Base-by-base conservation (phyloP, 805 yeast genomes). In the Candida easanensis region DNA sequence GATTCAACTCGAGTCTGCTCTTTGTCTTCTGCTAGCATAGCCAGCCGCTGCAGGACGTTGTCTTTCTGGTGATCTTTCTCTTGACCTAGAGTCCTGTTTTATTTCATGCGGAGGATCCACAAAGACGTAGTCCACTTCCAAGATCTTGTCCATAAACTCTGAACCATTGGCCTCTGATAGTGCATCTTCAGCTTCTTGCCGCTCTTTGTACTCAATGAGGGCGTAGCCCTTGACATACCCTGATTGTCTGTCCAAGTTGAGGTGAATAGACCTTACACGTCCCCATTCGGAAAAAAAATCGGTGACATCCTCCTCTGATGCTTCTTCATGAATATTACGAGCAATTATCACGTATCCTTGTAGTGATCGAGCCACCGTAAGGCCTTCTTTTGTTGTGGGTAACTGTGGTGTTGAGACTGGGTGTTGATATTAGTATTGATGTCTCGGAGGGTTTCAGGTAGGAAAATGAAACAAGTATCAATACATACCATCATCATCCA, bases 301-400 rank as follows among this genome's bases (percentile, higher is more conserved):
- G 4, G 47, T 45, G 1, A 71, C 45, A 22, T 69, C 74, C 37
- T 71, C 77, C 39, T 73, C 78, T 8, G 71, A 52, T 2, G 70
- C 67, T 51, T 73, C 78, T 28, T 69, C 73, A 42, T 73, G 74
- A 15, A 73, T 39, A 28, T 69, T 69, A 0, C 66, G 58, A 6
- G 62, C 69, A 4, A 71, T 54, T 2, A 73, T 21, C 6, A 71
- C 63, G 60, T 70, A 72, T 13, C 76, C 78, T 47, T 70, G 75
- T 1, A 53, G 32, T 3, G 55, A 53, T n/a, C 38, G 35, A 14
- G 22, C 30, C 2, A 38, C 33, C 6, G 50, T 39, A 2, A 43
- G 21, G 0, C 57, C 57, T n/a, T 47, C 45, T 17, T 33, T 47
- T 5, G 56, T 39, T 15, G 15, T 14, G 7, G 28, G 30, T 3